phyloP scores from a whole-genome alignment of 352 stramenopile genomes.

The Phytophthora tentaculata region DNA sequence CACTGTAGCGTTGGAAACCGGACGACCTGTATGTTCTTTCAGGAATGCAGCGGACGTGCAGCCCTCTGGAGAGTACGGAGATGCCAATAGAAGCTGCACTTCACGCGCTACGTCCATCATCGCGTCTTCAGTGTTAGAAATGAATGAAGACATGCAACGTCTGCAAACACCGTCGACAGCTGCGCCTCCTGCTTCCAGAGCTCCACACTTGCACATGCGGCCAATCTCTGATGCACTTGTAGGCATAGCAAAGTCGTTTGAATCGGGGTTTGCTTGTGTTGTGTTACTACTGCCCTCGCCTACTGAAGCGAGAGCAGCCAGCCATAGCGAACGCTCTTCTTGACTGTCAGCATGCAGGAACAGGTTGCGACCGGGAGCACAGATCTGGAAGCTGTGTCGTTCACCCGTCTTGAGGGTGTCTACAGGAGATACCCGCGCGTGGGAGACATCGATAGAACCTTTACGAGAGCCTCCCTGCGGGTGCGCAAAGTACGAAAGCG shows the following conservation, averaged over 20 bases:
- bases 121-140: slow-evolving; percentile 78
- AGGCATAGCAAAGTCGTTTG: slow-evolving; percentile 35
- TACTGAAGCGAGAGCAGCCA: slow-evolving; percentile 73
- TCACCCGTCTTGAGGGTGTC: slow-evolving; percentile 87
- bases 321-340: slow-evolving; percentile 83
- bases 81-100: slow-evolving; percentile 83
- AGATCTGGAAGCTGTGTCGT: slow-evolving; percentile 82
- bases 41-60: slow-evolving; percentile 77
- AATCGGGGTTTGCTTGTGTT: slow-evolving; percentile 26
- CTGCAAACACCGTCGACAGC: slow-evolving; percentile 60
- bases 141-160: slow-evolving; percentile 81
- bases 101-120: slow-evolving; percentile 78
- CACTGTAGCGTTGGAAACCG: slow-evolving; percentile 57
- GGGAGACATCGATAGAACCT: slow-evolving; percentile 67
- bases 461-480: slow-evolving; percentile 78
- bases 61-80: slow-evolving; percentile 85
- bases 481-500: slow-evolving; percentile 81
- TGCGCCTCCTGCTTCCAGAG: slow-evolving; percentile 28
- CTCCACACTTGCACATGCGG: slow-evolving; percentile 67
- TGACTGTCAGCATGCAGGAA: slow-evolving; percentile 86
- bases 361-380: slow-evolving; percentile 59
- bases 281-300: slow-evolving; percentile 40
- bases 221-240: slow-evolving; percentile 48
- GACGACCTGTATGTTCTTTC: slow-evolving; percentile 62
- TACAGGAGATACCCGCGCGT: slow-evolving; percentile 61